These are phyloP conservation scores for Sanghuangporus sanghuang DNA, from an alignment of 1,284 basidiomycete species.

Conservation along the genomic window DNA sequence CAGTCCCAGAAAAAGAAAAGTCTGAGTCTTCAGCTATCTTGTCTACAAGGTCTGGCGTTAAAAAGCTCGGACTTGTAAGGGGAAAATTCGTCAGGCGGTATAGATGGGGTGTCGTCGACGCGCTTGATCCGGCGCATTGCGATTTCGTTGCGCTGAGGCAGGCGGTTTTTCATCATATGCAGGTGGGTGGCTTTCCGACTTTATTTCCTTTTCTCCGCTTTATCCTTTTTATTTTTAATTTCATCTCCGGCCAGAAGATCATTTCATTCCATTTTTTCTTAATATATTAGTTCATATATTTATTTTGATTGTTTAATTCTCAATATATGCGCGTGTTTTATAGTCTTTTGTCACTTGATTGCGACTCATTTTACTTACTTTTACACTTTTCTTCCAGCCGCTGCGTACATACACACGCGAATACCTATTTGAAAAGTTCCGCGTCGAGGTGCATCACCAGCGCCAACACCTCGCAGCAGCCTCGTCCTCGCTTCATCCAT, in stretches of 20 bases:
- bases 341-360: neutral
- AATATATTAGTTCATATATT: neutral
- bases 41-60: neutral
- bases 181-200: conserved; percentile 42
- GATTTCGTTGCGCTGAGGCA: conserved; percentile 70
- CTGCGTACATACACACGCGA: conserved; percentile 78
- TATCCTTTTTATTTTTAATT: neutral
- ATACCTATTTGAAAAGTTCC: conserved; percentile 76
- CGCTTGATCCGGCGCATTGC: conserved; percentile 69
- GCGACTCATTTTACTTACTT: neutral
- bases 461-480: conserved; percentile 28
- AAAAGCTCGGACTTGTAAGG: neutral
- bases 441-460: conserved; percentile 49
- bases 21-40: conserved; percentile 6
- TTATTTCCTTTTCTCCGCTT: conserved; percentile 15
- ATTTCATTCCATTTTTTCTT: neutral
- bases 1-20: neutral
- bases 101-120: conserved; percentile 76
- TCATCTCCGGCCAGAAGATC: neutral
- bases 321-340: conserved; percentile 20
- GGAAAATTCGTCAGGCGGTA: conserved; percentile 63
- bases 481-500: neutral
- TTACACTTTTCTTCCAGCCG: conserved; percentile 43
- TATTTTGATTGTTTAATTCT: conserved; percentile 16
- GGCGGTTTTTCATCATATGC: conserved; percentile 78